Conservation (phyloP, 2,329 filamentous ascomycete species). For the Aspergillus nomiae region DNA sequence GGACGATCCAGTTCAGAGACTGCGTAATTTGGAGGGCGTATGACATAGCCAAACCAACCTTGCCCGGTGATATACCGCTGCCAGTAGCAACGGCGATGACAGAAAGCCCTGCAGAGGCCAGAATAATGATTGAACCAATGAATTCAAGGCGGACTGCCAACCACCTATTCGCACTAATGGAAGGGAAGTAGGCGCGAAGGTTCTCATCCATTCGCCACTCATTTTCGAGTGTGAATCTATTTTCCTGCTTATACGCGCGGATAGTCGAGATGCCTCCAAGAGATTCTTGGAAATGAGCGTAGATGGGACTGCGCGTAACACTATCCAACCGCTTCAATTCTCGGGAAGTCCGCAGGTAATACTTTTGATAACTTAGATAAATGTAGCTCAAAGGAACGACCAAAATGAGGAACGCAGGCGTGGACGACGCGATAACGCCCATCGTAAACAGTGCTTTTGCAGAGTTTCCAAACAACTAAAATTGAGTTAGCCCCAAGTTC, state of each 20-base stretch:
- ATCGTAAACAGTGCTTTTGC: slow-evolving; percentile 80
- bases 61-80: slow-evolving; percentile 66
- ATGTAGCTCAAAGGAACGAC: slow-evolving; percentile 78
- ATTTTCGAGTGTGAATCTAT: slow-evolving; percentile 86
- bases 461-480: slow-evolving; percentile 69
- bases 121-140: slow-evolving; percentile 90
- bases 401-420: slow-evolving; percentile 76
- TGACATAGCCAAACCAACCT: slow-evolving; percentile 92
- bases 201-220: slow-evolving; percentile 98
- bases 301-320: slow-evolving; percentile 92
- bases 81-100: slow-evolving; percentile 76
- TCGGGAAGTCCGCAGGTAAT: slow-evolving; percentile 93
- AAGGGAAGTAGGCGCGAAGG: slow-evolving; percentile 90
- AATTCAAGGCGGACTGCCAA: slow-evolving; percentile 93
- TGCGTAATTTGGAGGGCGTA: slow-evolving; percentile 97
- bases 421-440: slow-evolving; percentile 77
- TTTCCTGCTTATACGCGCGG: slow-evolving; percentile 86
- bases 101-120: slow-evolving; percentile 79
- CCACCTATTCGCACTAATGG: slow-evolving; percentile 93
- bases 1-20: slow-evolving; percentile 97
- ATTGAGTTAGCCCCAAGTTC: slow-evolving; percentile 16
- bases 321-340: slow-evolving; percentile 96
- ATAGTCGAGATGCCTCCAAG: slow-evolving; percentile 93
- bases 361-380: slow-evolving; percentile 93
- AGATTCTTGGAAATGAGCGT: slow-evolving; percentile 97